These are phyloP conservation scores for Sicyos edulis DNA, from an alignment of 306 rosid genomes.

Conservation along the genomic window DNA sequence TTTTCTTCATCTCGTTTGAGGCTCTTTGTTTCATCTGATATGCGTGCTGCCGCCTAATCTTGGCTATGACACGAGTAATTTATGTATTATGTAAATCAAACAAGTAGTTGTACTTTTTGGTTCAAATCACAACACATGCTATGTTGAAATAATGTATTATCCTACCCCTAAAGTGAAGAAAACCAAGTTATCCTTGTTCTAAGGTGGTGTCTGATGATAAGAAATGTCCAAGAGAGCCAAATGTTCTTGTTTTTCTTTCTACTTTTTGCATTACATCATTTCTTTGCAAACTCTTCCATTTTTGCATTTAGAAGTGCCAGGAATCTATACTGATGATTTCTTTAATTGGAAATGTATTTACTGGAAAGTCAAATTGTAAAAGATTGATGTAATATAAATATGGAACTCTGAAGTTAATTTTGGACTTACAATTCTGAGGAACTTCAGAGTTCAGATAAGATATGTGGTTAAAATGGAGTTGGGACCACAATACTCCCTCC, in stretches of 20 bases:
- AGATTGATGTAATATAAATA: neutral
- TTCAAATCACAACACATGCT: neutral
- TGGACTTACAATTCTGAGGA: slow-evolving; percentile 3
- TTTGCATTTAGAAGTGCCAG: neutral
- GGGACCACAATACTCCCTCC: neutral
- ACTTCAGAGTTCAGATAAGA: neutral
- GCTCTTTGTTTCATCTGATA: slow-evolving; percentile 10
- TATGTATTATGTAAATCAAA: slow-evolving; percentile 1
- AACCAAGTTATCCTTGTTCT: neutral
- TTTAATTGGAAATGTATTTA: slow-evolving; percentile 3
- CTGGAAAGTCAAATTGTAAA: slow-evolving; percentile 2
- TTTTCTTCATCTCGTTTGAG: neutral
- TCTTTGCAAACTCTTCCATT: neutral
- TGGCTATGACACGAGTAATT: slow-evolving; percentile 9
- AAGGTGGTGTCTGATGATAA: neutral
- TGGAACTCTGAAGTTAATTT: slow-evolving; percentile 4
- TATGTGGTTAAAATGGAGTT: neutral
- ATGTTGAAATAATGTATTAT: neutral
- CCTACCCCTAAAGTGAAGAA: neutral
- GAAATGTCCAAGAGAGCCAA: neutral
- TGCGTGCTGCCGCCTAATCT: neutral
- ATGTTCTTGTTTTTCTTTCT: neutral
- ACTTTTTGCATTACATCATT: neutral
- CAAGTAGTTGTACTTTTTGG: neutral
- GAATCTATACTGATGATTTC: neutral